Base-by-base conservation (phyloP, 164 flowering plant species). In the Akebia trifoliata region DNA sequence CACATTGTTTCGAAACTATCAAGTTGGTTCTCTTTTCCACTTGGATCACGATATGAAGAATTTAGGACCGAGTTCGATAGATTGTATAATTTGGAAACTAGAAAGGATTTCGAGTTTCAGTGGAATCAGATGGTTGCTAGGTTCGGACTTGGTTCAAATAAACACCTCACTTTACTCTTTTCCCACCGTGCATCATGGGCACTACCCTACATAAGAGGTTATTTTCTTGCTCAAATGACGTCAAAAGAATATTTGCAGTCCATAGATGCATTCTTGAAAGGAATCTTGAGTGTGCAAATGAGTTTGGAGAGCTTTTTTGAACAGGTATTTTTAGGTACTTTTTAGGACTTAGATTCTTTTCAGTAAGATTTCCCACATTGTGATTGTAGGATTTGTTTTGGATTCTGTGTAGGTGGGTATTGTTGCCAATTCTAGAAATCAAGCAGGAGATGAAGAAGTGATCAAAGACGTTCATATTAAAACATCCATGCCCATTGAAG, bases 401-500 rank as follows among this genome's bases (percentile, higher is more conserved):
- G 3, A 59, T 42, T 34, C 22, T 17, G 52, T 55, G 43, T 69
- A 85, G 87, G 76, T 85, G 37, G 58, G 71, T 50, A 25, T 46
- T 39, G 57, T 72, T 35, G 80, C 78, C 36, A 69, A 57, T 56
- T 50, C 64, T 46, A 67, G 56, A 35, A 66, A 56, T 62, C 74
- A 70, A 50, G 53, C 76, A 17, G 58, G 60, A 50, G 76, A n/a
- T n/a, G n/a, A 70, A 53, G 79, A 73, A 59, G 50, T 24, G 30
- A 49, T 62, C 59, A 74, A 64, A 38, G 68, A 74, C 60, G 45
- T 68, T 64, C 74, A 60, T 62, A 43, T 48, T 10, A 82, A 74
- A 66, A 79, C 88, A 14, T 67, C 74, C 59, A 71, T 79, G 28
- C 92, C 92, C 10, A 71, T 85, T 48, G 87, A 82, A 68, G 83